Evolutionary conservation across 1,284 basidiomycete genomes (phyloP).

Genomic region (Leucoagaricus sp.): DNA sequence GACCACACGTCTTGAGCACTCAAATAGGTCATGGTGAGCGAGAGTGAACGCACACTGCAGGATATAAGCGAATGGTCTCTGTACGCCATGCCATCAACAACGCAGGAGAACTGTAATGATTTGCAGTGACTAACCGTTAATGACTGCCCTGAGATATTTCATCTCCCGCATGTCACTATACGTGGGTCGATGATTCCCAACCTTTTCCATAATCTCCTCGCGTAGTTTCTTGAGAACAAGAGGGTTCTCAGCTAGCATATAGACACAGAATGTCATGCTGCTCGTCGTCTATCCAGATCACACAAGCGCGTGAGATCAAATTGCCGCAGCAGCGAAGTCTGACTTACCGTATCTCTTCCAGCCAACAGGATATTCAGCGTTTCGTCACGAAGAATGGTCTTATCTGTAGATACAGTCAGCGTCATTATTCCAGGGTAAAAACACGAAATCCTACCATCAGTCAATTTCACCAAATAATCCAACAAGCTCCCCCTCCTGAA

Average conservation of each 20-base stretch:
- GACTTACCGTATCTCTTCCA: conserved; percentile 39
- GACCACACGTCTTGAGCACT: conserved; percentile 27
- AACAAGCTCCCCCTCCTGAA: conserved; percentile 38
- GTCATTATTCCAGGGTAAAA: not conserved
- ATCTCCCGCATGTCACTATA: conserved; percentile 31
- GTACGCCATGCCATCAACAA: too few relatives aligned
- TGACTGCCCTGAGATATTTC: conserved; percentile 43
- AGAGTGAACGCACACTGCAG: conserved; percentile 39
- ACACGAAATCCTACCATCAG: conserved; percentile 27
- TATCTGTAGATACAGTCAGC: not conserved
- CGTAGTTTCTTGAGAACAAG: conserved; percentile 24
- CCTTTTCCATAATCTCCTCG: conserved; percentile 27
- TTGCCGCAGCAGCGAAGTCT: not conserved
- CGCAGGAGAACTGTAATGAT: not conserved
- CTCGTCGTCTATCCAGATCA: conserved; percentile 33
- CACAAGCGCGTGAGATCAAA: not conserved
- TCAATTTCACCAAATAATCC: conserved; percentile 39
- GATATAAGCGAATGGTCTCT: conserved; percentile 46
- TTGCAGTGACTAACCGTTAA: conserved; percentile 33
- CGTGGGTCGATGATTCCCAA: conserved; percentile 26
- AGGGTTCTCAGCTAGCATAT: conserved; percentile 31
- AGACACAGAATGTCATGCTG: conserved; percentile 29
- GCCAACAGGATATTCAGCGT: conserved; percentile 41
- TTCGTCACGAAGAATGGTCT: conserved; percentile 17
- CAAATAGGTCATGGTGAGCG: not conserved